Conservation (phyloP, 208 protist genomes). For the Acanthamoeba lenticulata region DNA sequence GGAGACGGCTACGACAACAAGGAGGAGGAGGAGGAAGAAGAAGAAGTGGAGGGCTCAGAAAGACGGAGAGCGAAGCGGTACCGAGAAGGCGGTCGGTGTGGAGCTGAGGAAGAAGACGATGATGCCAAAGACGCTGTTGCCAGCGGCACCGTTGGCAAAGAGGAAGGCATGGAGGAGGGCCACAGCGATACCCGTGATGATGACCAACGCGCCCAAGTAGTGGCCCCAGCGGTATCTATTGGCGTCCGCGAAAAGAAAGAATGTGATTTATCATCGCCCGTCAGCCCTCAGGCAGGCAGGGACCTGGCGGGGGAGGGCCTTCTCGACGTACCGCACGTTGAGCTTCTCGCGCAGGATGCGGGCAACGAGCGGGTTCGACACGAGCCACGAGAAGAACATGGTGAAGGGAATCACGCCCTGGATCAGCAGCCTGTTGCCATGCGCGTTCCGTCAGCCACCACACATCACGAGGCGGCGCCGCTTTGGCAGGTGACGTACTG, state of each 20-base stretch:
- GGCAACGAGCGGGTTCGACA: slow-evolving; percentile 39
- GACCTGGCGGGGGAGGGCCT: neutral
- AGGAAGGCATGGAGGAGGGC: slow-evolving; percentile 54
- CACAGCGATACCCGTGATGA: slow-evolving; percentile 64
- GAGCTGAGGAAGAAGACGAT: slow-evolving; percentile 64
- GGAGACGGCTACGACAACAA: neutral
- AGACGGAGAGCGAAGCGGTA: neutral
- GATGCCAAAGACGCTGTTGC: slow-evolving; percentile 70
- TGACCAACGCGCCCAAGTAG: slow-evolving; percentile 61
- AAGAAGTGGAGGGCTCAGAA: neutral
- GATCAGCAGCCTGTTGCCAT: slow-evolving; percentile 16
- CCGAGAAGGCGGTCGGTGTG: slow-evolving; percentile 15
- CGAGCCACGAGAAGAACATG: slow-evolving; percentile 71
- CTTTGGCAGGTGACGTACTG: slow-evolving; percentile 23
- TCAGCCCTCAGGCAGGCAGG: neutral
- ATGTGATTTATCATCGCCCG: too few species aligned
- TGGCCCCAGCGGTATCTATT: slow-evolving; percentile 64
- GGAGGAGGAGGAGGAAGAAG: neutral
- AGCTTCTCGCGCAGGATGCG: slow-evolving; percentile 1
- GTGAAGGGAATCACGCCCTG: slow-evolving; percentile 67
- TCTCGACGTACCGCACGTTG: slow-evolving; percentile 14
- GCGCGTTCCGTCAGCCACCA: too few species aligned
- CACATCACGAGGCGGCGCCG: too few species aligned
- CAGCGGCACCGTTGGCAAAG: neutral
- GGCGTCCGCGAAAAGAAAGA: neutral